Evolutionary conservation across 768 basidiomycete genomes (phyloP), one percentile per base, ranked within the genome.

Genomic region (Auricularia cornea): DNA sequence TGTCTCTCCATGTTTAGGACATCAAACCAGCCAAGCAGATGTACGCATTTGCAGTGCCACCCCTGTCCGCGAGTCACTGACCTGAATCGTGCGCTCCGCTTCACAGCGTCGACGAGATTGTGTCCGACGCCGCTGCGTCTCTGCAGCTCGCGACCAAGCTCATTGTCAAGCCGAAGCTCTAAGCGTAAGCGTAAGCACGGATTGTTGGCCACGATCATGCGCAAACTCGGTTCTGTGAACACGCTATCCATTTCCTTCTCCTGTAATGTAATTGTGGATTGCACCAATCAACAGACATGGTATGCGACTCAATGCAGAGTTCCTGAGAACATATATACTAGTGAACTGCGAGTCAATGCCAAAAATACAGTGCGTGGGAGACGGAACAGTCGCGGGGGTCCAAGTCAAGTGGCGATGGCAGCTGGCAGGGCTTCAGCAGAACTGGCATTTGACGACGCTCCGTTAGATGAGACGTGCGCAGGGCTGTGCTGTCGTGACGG

Each of bases 21-120:
- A 84, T 95, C 71, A 88, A 90, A 71, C 87, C 92, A 1, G 94
- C 93, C 3, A 89, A 87, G 72, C 83, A 84, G 64, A 95, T 95
- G 89, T 90, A 68, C 72, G 86, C 76, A 28, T n/a, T 28, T 44
- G 23, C 35, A 23, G n/a, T 40, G 59, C 26, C 44, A 23, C 48
- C 60, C 62, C 30, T 54, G 31, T 28, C 56, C 35, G 8, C 68
- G 59, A 61, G 5, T 4, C 59, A 30, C 52, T 72, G n/a, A 69
- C 61, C 29, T 64, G 38, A n/a, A 16, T 20, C 57, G 28, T 33
- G 3, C 52, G 1, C 20, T 30, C 4, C 52, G 1, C 20, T 30
- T 14, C 28, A 28, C 62, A 90, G 89, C 72, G 84, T 96, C 59
- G 92, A 95, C 60, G 90, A 94, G 66, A 80, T 95, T 65, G 87